Percentiles rank a stretch among this genome's conserved stretches.
Evolutionary conservation across 768 basidiomycete genomes (phyloP).

Genomic region (Trametes cingulata): DNA sequence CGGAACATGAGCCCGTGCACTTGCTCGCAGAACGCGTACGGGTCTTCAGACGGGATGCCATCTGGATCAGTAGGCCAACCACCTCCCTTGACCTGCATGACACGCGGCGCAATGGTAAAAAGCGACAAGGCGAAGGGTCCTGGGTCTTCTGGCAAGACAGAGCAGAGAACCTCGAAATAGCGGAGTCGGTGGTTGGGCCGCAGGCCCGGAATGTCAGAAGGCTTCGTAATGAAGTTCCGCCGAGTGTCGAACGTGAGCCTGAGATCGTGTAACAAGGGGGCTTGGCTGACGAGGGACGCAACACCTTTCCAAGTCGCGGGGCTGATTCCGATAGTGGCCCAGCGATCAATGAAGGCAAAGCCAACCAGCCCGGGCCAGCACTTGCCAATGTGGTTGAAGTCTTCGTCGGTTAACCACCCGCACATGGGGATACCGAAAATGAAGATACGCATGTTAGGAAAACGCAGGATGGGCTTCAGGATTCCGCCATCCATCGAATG

Average conservation of each 20-base stretch:
- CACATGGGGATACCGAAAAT: not conserved
- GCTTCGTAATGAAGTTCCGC: not conserved
- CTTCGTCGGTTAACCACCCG: not conserved
- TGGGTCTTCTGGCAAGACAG: not conserved
- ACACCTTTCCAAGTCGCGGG: not conserved
- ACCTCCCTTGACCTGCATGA: not conserved
- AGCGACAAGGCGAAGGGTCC: not conserved
- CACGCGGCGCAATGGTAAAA: not conserved
- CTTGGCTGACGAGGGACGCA: not conserved
- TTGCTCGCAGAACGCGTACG: not conserved
- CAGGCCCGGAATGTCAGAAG: not conserved
- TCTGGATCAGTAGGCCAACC: not conserved
- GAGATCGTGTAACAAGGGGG: not conserved
- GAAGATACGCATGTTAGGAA: not conserved
- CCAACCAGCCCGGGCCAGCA: not conserved
- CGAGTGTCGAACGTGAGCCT: not conserved
- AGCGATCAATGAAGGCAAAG: not conserved
- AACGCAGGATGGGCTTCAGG: not conserved
- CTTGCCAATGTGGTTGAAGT: not conserved
- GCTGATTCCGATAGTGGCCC: not conserved
- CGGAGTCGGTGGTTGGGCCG: not conserved
- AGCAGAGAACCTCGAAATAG: not conserved
- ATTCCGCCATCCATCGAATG: too few relatives aligned
- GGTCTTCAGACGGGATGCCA: not conserved
- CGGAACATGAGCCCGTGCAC: not conserved